Evolutionary conservation across 2,329 filamentous ascomycete species (phyloP), one percentile per base, ranked within the genome.

Genomic region (Fusarium scirpi): DNA sequence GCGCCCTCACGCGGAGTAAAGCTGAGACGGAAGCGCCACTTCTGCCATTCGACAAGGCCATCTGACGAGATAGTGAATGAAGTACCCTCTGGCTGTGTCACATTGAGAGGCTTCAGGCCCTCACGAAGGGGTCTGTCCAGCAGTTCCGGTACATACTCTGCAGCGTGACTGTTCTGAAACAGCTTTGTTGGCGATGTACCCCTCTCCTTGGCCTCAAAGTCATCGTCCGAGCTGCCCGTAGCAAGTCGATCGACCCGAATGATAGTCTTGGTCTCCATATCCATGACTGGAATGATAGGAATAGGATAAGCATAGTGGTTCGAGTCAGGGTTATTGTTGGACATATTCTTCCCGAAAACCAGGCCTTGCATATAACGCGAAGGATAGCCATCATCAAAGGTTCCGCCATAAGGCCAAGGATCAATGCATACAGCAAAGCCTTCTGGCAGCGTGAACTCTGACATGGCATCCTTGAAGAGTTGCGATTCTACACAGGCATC

Each of bases 1-100:
- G 88, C 85, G 16, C 91, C 91, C 76, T 93, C 91, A 6, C 91
- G 84, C 40, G 87, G 85, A 81, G 91, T 92, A 81, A 91, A 93
- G 8, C 86, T 86, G 7, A 93, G 86, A 27, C 89, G 83, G 78
- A 94, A 87, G 2, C 85, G 83, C 90, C 90, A 92, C 74, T 90
- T 88, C 76, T 89, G 86, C 87, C 87, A 90, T 38, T 79, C 74
- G 5, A 87, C 64, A 9, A 73, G 72, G 62, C 81, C 81, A 69
- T 83, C 77, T 49, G 85, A 79, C 92, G 77, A 77, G n/a, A 91
- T 82, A 3, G 79, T 60, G 51, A 80, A 80, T 0, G 78, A 80
- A 1, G 77, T 75, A 2, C 78, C 78, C 10, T 78, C 72, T 0
- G 78, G 78, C 40, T 80, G 78, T 2, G 88, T 84, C 47, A 95